Conservation (phyloP, 495 filamentous ascomycete genomes). For the Saxispiralis lemnorum region DNA sequence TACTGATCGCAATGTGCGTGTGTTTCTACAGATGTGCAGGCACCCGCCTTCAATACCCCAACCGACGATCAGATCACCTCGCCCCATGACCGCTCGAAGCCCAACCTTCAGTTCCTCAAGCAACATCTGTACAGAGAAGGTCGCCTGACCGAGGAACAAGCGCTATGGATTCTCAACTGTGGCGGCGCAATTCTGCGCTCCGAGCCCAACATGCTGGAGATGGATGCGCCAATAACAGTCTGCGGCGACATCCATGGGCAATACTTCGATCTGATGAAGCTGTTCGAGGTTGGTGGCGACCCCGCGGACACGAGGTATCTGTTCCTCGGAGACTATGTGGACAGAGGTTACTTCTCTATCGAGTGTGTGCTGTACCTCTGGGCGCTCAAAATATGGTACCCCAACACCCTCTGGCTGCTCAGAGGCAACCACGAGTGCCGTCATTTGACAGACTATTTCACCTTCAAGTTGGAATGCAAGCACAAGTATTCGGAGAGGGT, state of each 20-base stretch:
- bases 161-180: constrained; percentile 76
- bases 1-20: too few relatives aligned
- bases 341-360: constrained; percentile 96
- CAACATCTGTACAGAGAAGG: constrained; percentile 97
- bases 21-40: constrained; percentile 62
- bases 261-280: constrained; percentile 98
- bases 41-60: constrained; percentile 79
- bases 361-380: constrained; percentile 97
- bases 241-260: constrained; percentile 97
- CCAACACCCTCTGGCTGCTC: constrained; percentile 88
- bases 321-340: constrained; percentile 94
- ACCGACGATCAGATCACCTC: constrained; percentile 65
- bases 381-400: constrained; percentile 98
- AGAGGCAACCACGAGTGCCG: constrained; percentile 97
- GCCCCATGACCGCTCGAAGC: constrained; percentile 68
- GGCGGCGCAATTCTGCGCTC: constrained; percentile 67
- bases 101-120: constrained; percentile 84
- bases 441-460: constrained; percentile 98
- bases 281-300: constrained; percentile 96
- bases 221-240: constrained; percentile 99
- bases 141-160: constrained; percentile 89
- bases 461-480: constrained; percentile 97
- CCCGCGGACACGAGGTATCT: constrained; percentile 90
- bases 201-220: constrained; percentile 92
- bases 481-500: constrained; percentile 95